Evolutionary conservation across 805 yeast genomes (phyloP).

Genomic region (Saturnispora serradocipensis): DNA sequence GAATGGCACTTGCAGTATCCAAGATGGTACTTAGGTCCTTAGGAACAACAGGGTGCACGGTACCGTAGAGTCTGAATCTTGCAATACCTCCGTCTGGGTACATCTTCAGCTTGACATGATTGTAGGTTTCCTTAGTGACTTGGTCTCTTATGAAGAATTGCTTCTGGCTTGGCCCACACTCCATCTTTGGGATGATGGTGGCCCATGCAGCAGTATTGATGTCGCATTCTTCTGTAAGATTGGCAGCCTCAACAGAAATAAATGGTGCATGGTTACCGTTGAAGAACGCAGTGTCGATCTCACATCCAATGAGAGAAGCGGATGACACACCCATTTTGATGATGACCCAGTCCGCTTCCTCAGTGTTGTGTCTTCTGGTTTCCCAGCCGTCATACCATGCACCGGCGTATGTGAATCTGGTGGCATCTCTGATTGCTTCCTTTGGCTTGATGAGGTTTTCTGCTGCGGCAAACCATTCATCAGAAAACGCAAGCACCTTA

Average conservation of each 20-base stretch:
- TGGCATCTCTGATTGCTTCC: slow-evolving; percentile 73
- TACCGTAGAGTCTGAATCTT: slow-evolving; percentile 82
- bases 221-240: slow-evolving; percentile 28
- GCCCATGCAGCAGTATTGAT: slow-evolving; percentile 50
- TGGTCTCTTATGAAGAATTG: slow-evolving; percentile 65
- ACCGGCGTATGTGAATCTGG: slow-evolving; percentile 72
- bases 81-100: slow-evolving; percentile 99
- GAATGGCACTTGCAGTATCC: slow-evolving; percentile 73
- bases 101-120: slow-evolving; percentile 80
- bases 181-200: slow-evolving; percentile 52
- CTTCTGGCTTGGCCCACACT: slow-evolving; percentile 84
- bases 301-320: slow-evolving; percentile 74
- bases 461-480: slow-evolving; percentile 96
- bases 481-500: slow-evolving; percentile 55
- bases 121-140: slow-evolving; percentile 54
- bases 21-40: slow-evolving; percentile 35
- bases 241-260: slow-evolving; percentile 72
- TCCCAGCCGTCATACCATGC: slow-evolving; percentile 99
- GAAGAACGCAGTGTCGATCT: slow-evolving; percentile 89
- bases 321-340: slow-evolving; percentile 75
- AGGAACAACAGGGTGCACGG: slow-evolving; percentile 64
- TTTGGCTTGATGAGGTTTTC: slow-evolving; percentile 73
- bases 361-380: slow-evolving; percentile 85
- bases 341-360: slow-evolving; percentile 80
- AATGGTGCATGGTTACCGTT: slow-evolving; percentile 93